These are phyloP conservation scores for Cladosporium sp. DNA, from an alignment of 2,329 filamentous ascomycete genomes.

Conservation along the genomic window DNA sequence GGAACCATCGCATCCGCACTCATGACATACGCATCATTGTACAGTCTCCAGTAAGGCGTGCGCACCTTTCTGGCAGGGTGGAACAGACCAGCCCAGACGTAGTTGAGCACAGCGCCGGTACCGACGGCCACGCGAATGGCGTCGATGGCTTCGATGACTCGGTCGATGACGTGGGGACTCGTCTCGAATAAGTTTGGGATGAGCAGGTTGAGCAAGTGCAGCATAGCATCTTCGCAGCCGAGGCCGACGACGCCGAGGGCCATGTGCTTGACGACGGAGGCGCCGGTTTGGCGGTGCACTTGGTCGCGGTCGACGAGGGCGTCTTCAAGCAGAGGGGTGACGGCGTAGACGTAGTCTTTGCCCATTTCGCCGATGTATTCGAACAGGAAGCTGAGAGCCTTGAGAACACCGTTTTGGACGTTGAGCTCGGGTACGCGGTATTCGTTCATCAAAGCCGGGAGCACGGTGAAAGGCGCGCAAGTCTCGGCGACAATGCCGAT, in stretches of 20 bases:
- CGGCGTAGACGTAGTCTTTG: slow-evolving; percentile 98
- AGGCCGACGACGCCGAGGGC: slow-evolving; percentile 95
- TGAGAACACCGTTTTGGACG: slow-evolving; percentile 97
- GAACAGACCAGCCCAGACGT: slow-evolving; percentile 96
- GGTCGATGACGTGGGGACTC: slow-evolving; percentile 94
- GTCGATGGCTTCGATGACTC: slow-evolving; percentile 95
- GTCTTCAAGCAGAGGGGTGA: slow-evolving; percentile 91
- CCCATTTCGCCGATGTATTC: slow-evolving; percentile 99
- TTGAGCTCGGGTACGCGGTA: slow-evolving; percentile 98
- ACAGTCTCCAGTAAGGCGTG: slow-evolving; percentile 90
- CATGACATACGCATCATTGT: slow-evolving; percentile 96
- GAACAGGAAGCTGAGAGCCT: slow-evolving; percentile 93
- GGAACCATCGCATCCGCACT: slow-evolving; percentile 92
- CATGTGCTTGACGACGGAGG: slow-evolving; percentile 95
- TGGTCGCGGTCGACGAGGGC: slow-evolving; percentile 97
- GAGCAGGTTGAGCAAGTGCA: slow-evolving; percentile 91
- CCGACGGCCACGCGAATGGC: slow-evolving; percentile 91
- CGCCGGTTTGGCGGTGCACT: slow-evolving; percentile 94
- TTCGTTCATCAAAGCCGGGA: slow-evolving; percentile 99
- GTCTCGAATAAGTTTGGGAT: slow-evolving; percentile 98
- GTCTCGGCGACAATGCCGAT: slow-evolving; percentile 99
- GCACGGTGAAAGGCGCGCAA: slow-evolving; percentile 94
- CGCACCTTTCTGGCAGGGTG: slow-evolving; percentile 94
- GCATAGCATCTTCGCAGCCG: slow-evolving; percentile 97
- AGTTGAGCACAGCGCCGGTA: slow-evolving; percentile 90